Evolutionary conservation across 345 rosid species (phyloP), one percentile per base, ranked within the genome.

Genomic region (Linum usitatissimum): DNA sequence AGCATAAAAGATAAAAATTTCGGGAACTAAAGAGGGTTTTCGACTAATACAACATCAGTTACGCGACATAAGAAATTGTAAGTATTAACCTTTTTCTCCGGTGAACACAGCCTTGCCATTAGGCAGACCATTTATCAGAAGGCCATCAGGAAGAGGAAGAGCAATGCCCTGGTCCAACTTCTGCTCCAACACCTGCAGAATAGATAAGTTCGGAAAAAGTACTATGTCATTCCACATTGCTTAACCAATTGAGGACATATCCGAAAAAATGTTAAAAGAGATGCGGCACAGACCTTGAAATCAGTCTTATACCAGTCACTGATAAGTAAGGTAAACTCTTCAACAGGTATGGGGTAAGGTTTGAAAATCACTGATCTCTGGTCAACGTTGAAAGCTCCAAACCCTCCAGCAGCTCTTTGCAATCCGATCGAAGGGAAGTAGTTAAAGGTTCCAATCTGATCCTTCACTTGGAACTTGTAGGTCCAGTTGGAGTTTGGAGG

Each of bases 401-500:
- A 86, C 55, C 81, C 96, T 48, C 98, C 98, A 31, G 73, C 68
- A 3, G 84, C 92, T 75, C 88, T 80, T 12, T 88, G 98, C 76
- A 88, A 20, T 5, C 45, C 40, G 12, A 80, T 85, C 23, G 98
- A 84, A 66, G 88, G 87, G 69, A 81, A 88, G 78, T 91, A 91
- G 42, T 59, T 71, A 69, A 6, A 85, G 55, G 85, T 77, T 3
- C 96, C 98, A 42, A 91, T 81, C 61, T 91, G 96, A 56, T 91
- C 98, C 63, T 91, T 91, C 36, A 76, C 2, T 68, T 91, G 96
- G 75, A 85, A 88, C 61, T 83, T 70, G 75, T 88, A 91, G 5
- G 96, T 86, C 91, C 94, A 88, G 75, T 81, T 91, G 7, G 82
- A 49, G 72, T 77, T 76, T 1, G 92, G 90, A 61, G 62, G 87